These are phyloP conservation scores for Umbellularia californica DNA, from an alignment of 164 flowering plant species.

Conservation along the genomic window DNA sequence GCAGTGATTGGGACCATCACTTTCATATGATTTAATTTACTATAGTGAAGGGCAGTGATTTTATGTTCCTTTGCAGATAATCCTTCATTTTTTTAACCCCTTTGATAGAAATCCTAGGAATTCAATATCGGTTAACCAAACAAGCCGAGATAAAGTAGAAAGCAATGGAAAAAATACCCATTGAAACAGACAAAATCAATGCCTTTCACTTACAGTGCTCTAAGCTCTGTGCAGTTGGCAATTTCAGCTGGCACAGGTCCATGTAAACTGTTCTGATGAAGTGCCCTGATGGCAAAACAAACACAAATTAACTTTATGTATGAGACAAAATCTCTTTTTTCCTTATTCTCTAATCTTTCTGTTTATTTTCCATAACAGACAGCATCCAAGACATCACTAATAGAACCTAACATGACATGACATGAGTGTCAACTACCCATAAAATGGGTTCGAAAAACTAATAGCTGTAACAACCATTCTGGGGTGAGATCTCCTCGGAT, in stretches of 20 bases:
- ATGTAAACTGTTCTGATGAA: conserved; percentile 87
- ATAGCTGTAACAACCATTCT: background rate
- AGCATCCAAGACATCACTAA: conserved; percentile 24
- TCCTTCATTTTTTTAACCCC: too few relatives aligned
- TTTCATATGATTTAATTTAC: too few relatives aligned
- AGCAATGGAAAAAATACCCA: background rate
- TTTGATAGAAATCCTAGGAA: too few relatives aligned
- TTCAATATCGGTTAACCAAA: too few relatives aligned
- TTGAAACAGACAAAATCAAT: background rate
- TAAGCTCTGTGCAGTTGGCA: conserved; percentile 63
- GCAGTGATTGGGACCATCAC: too few relatives aligned
- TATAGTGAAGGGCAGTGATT: too few relatives aligned
- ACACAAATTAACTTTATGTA: background rate
- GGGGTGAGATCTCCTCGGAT: background rate
- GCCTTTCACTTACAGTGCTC: conserved; percentile 71
- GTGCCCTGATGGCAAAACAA: conserved; percentile 49
- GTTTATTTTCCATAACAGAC: background rate
- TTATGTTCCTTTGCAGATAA: too few relatives aligned
- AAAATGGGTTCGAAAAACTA: background rate
- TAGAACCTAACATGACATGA: conserved; percentile 70
- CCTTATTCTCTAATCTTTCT: background rate
- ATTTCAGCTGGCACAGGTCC: conserved; percentile 83
- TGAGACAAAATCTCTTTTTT: background rate
- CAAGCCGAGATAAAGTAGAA: background rate
- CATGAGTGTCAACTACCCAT: background rate